A percentile compares a stretch with the other conserved stretches of the same genome.
Conservation (phyloP, 192 early-diverging fungal genomes). For the Coemansia sp. region DNA sequence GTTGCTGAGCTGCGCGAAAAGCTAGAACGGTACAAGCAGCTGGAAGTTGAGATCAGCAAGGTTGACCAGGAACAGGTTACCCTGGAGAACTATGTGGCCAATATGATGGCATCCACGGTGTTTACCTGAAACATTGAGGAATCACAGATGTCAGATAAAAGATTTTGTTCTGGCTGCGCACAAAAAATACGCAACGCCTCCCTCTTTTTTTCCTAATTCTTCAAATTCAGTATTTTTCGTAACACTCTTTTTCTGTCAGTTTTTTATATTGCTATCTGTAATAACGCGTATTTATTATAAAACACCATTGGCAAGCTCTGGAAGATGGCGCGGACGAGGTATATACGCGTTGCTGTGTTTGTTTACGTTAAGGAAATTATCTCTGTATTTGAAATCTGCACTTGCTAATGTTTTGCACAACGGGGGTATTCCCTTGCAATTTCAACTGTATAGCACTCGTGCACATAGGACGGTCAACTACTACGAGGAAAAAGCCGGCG, state of each 20-base stretch:
- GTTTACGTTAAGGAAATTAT: neutral
- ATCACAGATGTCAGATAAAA: neutral
- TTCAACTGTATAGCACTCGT: conserved; percentile 9
- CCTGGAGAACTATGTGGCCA: conserved; percentile 51
- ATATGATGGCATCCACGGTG: conserved; percentile 48
- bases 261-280: conserved; percentile 9
- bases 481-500: conserved; percentile 17
- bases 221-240: conserved; percentile 5
- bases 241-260: conserved; percentile 2
- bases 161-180: conserved; percentile 6
- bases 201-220: neutral
- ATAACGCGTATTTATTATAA: neutral
- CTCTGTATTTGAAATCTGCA: too few species aligned
- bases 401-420: too few species aligned
- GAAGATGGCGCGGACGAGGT: conserved; percentile 39
- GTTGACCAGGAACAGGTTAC: conserved; percentile 38
- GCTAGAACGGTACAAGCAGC: conserved; percentile 28
- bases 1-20: conserved; percentile 21
- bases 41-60: conserved; percentile 26
- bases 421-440: too few species aligned
- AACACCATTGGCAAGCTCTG: neutral
- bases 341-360: neutral
- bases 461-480: conserved; percentile 36
- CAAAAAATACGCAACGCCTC: conserved; percentile 5
- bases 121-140: conserved; percentile 24